Base-by-base conservation (phyloP, 169 alveolate genomes). In the Babesia ovis region DNA sequence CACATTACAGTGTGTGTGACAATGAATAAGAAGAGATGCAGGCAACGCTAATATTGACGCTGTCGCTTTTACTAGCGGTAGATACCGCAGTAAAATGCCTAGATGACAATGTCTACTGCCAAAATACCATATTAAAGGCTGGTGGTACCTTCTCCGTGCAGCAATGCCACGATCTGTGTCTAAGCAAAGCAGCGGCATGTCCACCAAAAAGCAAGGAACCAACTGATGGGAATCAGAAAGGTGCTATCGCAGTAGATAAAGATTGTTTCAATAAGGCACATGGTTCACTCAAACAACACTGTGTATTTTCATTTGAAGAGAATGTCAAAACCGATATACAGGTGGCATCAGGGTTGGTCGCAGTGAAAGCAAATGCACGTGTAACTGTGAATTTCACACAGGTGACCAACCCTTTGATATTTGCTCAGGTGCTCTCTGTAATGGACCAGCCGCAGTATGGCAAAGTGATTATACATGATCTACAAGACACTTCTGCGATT, bases 51-150 rank as follows among this genome's bases (percentile, higher is more conserved):
- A 48, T 48, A 18, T 48, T 48, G 12, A 20, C 56, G 56, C 20
- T 35, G 27, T 20, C 32, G 35, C 45, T 37, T 23, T 35, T 31
- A 6, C 4, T 37, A 16, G 51, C 67, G 11, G 27, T 22, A 12
- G 51, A 11, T 57, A 48, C 67, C n/a, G 51, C 45, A 12, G 32
- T 5, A n/a, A 27, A 22, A 6, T 4, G 50, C 14, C 32, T 0
- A 32, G 35, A 22, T 57, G 67, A 35, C 39, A 48, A 4, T 29
- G 74, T 64, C 50, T 64, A 64, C 35, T 64, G 74, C 50, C 18
- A 31, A 16, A 39, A 64, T 54, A 48, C 74, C 11, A 32, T 5
- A 25, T 31, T 64, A 4, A 64, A 27, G 5, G 11, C 6, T n/a
- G 34, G 12, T 45, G 34, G 35, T 34, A 45, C 4, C 0, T 2